A percentile compares a stretch with the other conserved stretches of the same genome.
Evolutionary conservation across 2,329 filamentous ascomycete species (phyloP).

Genomic region (Penicillium concentricum): DNA sequence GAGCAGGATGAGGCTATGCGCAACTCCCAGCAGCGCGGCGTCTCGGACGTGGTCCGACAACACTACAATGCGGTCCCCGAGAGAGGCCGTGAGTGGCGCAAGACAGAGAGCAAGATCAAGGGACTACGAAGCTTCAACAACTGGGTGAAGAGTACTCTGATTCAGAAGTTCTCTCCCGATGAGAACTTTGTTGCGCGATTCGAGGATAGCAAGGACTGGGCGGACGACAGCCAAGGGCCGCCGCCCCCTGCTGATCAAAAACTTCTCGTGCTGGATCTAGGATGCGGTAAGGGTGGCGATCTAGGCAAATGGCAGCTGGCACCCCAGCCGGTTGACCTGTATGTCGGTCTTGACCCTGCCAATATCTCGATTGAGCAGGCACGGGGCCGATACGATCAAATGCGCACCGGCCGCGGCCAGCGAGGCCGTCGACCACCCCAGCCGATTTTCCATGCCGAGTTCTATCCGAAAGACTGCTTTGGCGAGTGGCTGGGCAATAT

Average conservation of each 20-base stretch:
- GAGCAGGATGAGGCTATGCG: conserved; percentile 39
- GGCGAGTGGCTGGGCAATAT: conserved; percentile 79
- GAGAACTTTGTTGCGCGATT: conserved; percentile 65
- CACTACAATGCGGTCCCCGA: conserved; percentile 97
- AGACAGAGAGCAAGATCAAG: conserved; percentile 91
- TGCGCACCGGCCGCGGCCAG: conserved; percentile 58
- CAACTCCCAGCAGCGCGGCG: conserved; percentile 52
- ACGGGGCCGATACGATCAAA: conserved; percentile 73
- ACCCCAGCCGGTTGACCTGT: conserved; percentile 85
- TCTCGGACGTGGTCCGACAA: conserved; percentile 82
- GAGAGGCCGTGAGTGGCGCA: conserved; percentile 89
- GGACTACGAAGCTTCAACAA: conserved; percentile 95
- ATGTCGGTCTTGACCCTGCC: conserved; percentile 91
- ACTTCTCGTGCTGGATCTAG: conserved; percentile 85
- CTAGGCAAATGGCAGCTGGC: conserved; percentile 94
- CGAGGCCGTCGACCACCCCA: conserved; percentile 54
- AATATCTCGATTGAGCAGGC: conserved; percentile 91
- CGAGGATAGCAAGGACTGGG: conserved; percentile 47
- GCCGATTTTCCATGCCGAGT: conserved; percentile 77
- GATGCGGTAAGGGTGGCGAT: conserved; percentile 95
- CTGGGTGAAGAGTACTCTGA: conserved; percentile 96
- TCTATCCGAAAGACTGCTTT: conserved; percentile 90
- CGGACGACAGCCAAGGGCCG: conserved; percentile 35
- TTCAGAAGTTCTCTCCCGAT: conserved; percentile 89
- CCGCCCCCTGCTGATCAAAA: conserved; percentile 48